Percentiles rank a stretch among this genome's conserved stretches.
These are phyloP conservation scores for Conidiobolus incongruus DNA, from an alignment of 371 early-diverging fungal species.

Conservation along the genomic window DNA sequence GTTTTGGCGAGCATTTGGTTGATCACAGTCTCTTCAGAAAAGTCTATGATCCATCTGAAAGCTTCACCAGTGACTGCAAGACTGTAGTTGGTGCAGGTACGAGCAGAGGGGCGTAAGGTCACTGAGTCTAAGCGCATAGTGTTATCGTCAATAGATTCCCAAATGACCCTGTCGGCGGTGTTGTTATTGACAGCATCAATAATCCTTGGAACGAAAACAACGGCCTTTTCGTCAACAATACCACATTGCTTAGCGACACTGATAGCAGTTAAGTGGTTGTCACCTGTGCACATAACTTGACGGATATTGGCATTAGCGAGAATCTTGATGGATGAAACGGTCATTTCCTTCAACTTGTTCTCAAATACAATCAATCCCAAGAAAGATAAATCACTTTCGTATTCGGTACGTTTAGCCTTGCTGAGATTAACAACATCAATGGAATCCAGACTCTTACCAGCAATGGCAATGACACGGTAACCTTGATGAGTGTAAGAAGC, in stretches of 20 bases:
- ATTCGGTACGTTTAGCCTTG: conserved; percentile 57
- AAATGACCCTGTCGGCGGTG: neutral
- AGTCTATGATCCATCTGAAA: too few relatives aligned
- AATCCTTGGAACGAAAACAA: conserved; percentile 19
- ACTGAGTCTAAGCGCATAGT: neutral
- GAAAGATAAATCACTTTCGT: conserved; percentile 72
- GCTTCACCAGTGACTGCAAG: conserved; percentile 82
- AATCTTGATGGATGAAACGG: conserved; percentile 55
- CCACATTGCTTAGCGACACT: conserved; percentile 87
- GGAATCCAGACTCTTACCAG: conserved; percentile 37
- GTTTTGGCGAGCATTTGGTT: conserved; percentile 27
- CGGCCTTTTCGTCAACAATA: conserved; percentile 29
- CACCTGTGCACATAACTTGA: conserved; percentile 98
- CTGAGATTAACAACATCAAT: conserved; percentile 53
- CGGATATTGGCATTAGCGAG: conserved; percentile 77
- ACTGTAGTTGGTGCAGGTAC: conserved; percentile 17
- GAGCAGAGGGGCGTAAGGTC: neutral
- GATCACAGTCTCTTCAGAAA: too few relatives aligned
- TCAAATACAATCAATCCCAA: conserved; percentile 96
- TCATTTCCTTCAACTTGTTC: conserved; percentile 90
- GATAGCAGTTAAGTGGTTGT: conserved; percentile 93
- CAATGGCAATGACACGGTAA: conserved; percentile 88
- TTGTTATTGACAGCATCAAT: neutral
- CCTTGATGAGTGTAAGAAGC: conserved; percentile 80
- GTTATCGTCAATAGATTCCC: neutral